phyloP scores from a whole-genome alignment of 2,329 filamentous ascomycete species.

The Calonectria multiphialidica region DNA sequence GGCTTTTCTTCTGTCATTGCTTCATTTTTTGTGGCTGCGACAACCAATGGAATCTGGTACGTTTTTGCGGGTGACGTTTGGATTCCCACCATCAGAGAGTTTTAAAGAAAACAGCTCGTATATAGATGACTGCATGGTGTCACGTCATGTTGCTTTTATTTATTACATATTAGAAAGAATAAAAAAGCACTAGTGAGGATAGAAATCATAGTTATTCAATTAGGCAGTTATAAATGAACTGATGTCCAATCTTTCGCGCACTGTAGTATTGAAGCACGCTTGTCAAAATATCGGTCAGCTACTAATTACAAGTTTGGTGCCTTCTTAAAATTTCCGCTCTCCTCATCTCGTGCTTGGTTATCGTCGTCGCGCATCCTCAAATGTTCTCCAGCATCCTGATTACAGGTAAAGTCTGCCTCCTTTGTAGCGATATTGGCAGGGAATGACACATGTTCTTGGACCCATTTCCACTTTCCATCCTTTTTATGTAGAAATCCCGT shows the following conservation, averaged over 20 bases:
- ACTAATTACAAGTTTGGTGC: too few relatives aligned
- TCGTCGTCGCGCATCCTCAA: not conserved
- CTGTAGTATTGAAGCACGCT: too few relatives aligned
- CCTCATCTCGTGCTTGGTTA: not conserved
- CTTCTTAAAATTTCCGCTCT: not conserved
- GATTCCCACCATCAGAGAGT: not conserved
- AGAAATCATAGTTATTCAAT: too few relatives aligned
- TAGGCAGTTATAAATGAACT: too few relatives aligned
- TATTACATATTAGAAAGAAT: too few relatives aligned
- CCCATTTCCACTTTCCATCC: conserved; percentile 8
- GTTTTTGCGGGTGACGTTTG: not conserved
- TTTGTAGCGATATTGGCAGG: conserved; percentile 1
- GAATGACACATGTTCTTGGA: conserved; percentile 12
- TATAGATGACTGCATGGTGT: too few relatives aligned
- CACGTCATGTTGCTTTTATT: too few relatives aligned
- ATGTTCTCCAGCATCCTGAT: conserved; percentile 5
- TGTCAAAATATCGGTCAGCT: too few relatives aligned
- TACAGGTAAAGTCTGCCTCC: conserved; percentile 6
- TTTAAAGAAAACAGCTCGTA: not conserved
- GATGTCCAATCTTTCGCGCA: too few relatives aligned
- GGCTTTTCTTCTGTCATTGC: not conserved
- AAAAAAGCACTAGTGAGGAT: too few relatives aligned
- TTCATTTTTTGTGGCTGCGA: not conserved
- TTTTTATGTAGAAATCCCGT: conserved; percentile 8
- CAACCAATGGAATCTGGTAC: not conserved